Percentiles rank a stretch among this genome's conserved stretches.
Conservation (phyloP, 768 basidiomycete genomes). For the Leccinum imitatum region DNA sequence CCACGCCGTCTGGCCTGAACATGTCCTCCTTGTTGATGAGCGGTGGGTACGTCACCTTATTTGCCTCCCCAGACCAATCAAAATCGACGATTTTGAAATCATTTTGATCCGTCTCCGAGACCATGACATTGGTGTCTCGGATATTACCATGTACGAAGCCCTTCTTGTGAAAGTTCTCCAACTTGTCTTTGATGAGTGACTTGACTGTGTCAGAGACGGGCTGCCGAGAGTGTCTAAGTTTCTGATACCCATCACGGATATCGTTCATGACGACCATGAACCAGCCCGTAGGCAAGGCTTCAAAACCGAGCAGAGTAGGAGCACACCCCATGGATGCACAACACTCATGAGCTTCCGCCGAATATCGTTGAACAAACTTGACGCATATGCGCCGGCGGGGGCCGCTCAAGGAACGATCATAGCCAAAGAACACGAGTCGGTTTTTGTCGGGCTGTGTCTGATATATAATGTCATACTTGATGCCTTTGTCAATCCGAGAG, state of each 20-base stretch:
- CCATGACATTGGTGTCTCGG: neutral
- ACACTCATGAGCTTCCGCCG: slow-evolving; percentile 26
- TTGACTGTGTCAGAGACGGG: neutral
- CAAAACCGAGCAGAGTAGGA: slow-evolving; percentile 26
- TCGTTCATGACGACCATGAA: slow-evolving; percentile 37
- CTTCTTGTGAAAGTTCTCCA: neutral
- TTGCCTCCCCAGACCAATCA: neutral
- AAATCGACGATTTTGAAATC: neutral
- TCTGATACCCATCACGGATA: neutral
- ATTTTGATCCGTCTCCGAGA: neutral
- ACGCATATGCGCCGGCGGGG: slow-evolving; percentile 13
- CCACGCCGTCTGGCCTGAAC: neutral
- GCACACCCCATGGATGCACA: slow-evolving; percentile 24
- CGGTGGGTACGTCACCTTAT: neutral
- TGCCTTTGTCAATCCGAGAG: slow-evolving; percentile 5
- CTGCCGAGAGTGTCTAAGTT: too few relatives aligned
- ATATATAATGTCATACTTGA: slow-evolving; percentile 17
- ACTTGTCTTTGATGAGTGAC: neutral
- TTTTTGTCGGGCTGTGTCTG: slow-evolving; percentile 1
- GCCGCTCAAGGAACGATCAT: slow-evolving; percentile 1
- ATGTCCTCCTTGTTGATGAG: neutral
- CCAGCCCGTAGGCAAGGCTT: slow-evolving; percentile 29
- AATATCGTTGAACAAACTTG: slow-evolving; percentile 24
- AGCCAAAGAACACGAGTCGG: slow-evolving; percentile 11
- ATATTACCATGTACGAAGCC: neutral